Evolutionary conservation across 495 filamentous ascomycete species (phyloP).

Genomic region (Jackrogersella multiformis): DNA sequence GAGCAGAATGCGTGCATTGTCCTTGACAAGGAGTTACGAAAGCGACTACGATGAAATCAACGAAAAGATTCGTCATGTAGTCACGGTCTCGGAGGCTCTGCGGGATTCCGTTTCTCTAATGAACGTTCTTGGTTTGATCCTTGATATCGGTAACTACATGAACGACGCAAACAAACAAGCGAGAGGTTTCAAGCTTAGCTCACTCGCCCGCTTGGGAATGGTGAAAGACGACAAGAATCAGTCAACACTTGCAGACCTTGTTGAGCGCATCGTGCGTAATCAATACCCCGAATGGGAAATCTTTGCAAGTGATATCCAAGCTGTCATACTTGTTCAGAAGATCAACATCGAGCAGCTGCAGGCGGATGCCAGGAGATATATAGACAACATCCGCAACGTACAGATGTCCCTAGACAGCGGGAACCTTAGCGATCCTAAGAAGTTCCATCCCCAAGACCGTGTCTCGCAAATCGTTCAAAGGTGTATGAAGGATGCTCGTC

Average conservation of each 20-base stretch:
- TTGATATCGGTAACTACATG: constrained; percentile 99
- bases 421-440: constrained; percentile 94
- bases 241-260: constrained; percentile 91
- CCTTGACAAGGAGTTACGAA: constrained; percentile 86
- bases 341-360: constrained; percentile 94
- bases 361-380: constrained; percentile 89
- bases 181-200: constrained; percentile 95
- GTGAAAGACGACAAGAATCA: constrained; percentile 99
- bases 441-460: constrained; percentile 97
- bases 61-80: constrained; percentile 80
- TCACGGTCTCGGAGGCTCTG: constrained; percentile 85
- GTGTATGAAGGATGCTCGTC: constrained; percentile 93
- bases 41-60: constrained; percentile 91
- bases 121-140: constrained; percentile 93
- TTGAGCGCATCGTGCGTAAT: constrained; percentile 95
- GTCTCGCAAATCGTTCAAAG: constrained; percentile 91
- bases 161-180: constrained; percentile 99
- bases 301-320: constrained; percentile 84
- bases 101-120: constrained; percentile 91
- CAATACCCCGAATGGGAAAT: constrained; percentile 96
- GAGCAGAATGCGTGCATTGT: constrained; percentile 89
- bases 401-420: constrained; percentile 91
- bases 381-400: constrained; percentile 92
- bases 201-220: constrained; percentile 93
- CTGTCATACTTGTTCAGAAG: constrained; percentile 86